Evolutionary conservation across 2,329 filamentous ascomycete species (phyloP).

Genomic region (Pseudonectria buxi): DNA sequence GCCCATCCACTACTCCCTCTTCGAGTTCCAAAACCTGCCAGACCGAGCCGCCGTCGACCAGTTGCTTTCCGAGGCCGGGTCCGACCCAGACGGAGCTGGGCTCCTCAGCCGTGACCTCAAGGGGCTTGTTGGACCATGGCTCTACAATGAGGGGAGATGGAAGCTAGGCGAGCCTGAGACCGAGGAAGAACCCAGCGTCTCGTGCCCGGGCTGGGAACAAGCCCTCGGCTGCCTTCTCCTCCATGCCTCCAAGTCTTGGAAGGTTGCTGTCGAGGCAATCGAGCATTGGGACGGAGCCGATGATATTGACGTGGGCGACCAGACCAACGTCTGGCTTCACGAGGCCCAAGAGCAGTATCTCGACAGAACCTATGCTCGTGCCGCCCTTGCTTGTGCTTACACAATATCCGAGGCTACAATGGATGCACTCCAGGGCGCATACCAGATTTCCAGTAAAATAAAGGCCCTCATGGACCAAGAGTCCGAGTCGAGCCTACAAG

Average conservation of each 20-base stretch:
- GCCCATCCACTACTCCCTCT: conserved; percentile 45
- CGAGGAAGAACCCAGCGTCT: conserved; percentile 23
- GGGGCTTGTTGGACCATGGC: conserved; percentile 65
- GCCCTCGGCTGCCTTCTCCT: conserved; percentile 60
- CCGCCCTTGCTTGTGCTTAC: conserved; percentile 62
- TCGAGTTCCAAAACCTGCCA: conserved; percentile 55
- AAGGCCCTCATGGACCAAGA: conserved; percentile 51
- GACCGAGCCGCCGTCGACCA: conserved; percentile 53
- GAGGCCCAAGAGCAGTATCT: conserved; percentile 55
- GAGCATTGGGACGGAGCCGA: conserved; percentile 67
- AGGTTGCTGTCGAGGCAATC: conserved; percentile 54
- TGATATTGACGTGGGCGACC: conserved; percentile 62
- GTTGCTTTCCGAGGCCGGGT: conserved; percentile 52
- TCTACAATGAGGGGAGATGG: conserved; percentile 59
- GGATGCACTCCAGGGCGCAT: conserved; percentile 53
- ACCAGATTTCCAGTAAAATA: conserved; percentile 54
- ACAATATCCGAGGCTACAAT: conserved; percentile 52
- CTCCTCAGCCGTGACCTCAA: conserved; percentile 58
- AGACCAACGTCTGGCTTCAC: conserved; percentile 49
- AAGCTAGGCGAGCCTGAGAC: conserved; percentile 24
- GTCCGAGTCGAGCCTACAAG: conserved; percentile 44
- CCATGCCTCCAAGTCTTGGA: conserved; percentile 55
- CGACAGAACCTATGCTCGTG: conserved; percentile 58
- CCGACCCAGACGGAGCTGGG: conserved; percentile 29
- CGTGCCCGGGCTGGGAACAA: conserved; percentile 60